phyloP scores from a whole-genome alignment of 1,284 basidiomycete species.

The Peniophora sp. region DNA sequence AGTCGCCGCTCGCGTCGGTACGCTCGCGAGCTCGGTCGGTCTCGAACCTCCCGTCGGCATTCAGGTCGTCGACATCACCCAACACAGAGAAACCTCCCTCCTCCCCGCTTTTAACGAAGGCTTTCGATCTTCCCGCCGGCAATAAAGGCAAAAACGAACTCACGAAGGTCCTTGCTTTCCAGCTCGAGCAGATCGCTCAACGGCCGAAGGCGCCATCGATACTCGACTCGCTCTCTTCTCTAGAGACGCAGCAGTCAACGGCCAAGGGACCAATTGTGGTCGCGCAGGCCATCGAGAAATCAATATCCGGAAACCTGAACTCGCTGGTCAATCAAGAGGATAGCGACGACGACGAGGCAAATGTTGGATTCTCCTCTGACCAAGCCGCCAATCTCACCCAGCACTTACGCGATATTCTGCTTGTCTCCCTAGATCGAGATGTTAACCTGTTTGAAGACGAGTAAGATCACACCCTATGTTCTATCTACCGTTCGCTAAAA shows the following conservation, averaged over 20 bases:
- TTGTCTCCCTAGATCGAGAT: slow-evolving; percentile 43
- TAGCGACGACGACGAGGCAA: slow-evolving; percentile 39
- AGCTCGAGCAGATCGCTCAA: background rate
- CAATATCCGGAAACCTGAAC: background rate
- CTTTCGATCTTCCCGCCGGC: slow-evolving; percentile 18
- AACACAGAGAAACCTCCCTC: slow-evolving; percentile 18
- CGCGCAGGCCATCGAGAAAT: background rate
- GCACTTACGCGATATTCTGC: slow-evolving; percentile 52
- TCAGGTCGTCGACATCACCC: slow-evolving; percentile 21
- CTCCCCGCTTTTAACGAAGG: slow-evolving; percentile 3
- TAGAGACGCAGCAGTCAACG: background rate
- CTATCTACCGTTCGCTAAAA: background rate
- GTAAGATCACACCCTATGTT: slow-evolving; percentile 21
- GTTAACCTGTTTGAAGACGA: slow-evolving; percentile 50
- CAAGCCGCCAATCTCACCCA: slow-evolving; percentile 52
- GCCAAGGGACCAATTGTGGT: background rate
- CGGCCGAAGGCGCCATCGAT: background rate
- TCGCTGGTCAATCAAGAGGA: slow-evolving; percentile 21
- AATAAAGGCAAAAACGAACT: slow-evolving; percentile 11
- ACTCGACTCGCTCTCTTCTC: background rate
- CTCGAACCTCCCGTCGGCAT: slow-evolving; percentile 20
- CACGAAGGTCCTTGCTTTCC: background rate
- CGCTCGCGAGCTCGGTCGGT: slow-evolving; percentile 12
- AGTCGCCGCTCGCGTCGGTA: slow-evolving; percentile 5
- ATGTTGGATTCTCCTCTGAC: slow-evolving; percentile 48